Conservation (phyloP, 2,329 filamentous ascomycete species). For the Lasiodiplodia citricola region DNA sequence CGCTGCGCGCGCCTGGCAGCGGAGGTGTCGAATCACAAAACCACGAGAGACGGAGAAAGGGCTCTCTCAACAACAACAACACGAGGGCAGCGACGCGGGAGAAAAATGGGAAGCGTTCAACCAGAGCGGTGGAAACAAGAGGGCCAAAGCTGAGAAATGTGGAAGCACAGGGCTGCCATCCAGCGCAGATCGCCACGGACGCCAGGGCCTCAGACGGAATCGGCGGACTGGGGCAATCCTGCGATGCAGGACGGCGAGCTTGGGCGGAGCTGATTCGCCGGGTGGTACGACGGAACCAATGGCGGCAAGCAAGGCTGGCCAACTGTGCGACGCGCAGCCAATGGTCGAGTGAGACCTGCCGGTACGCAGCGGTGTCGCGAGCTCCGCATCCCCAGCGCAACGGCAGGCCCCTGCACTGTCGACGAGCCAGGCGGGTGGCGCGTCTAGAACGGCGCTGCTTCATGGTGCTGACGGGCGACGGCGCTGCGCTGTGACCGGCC, state of each 20-base stretch:
- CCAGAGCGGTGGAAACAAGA: conserved; percentile 23
- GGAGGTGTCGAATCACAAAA: conserved; percentile 32
- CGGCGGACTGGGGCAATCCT: conserved; percentile 19
- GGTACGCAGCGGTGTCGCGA: conserved; percentile 15
- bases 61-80: conserved; percentile 4
- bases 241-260: conserved; percentile 12
- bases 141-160: conserved; percentile 23
- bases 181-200: conserved; percentile 10
- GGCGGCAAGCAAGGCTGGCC: conserved; percentile 19
- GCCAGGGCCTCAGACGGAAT: conserved; percentile 22
- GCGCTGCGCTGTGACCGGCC: background rate
- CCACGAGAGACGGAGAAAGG: background rate
- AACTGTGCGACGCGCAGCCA: conserved; percentile 9
- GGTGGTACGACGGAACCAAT: conserved; percentile 18
- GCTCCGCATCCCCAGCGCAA: conserved; percentile 17
- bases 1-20: conserved; percentile 21
- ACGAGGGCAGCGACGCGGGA: conserved; percentile 3
- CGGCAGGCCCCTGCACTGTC: conserved; percentile 15
- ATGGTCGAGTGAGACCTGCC: conserved; percentile 10
- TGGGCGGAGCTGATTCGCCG: conserved; percentile 12
- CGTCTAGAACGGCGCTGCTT: conserved; percentile 16
- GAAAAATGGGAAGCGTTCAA: conserved; percentile 13
- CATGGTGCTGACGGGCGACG: conserved; percentile 14
- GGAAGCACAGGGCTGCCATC: conserved; percentile 23
- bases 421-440: conserved; percentile 7